phyloP scores from a whole-genome alignment of 73 alveolate species.

The Halteria grandinella region DNA sequence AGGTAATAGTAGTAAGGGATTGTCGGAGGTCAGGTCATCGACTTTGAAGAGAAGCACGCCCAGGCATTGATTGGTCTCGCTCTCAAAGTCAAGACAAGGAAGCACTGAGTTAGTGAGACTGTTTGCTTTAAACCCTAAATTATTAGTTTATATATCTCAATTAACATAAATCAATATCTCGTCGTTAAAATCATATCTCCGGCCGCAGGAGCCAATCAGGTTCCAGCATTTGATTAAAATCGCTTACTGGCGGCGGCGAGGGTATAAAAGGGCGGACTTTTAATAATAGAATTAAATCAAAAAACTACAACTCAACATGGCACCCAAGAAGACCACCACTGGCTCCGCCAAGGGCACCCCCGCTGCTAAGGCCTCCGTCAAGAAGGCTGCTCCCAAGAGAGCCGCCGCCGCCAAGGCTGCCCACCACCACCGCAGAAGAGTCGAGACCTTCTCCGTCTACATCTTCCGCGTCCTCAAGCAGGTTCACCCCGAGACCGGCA shows the following conservation, averaged over 20 bases:
- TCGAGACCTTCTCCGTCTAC: constrained; percentile 65
- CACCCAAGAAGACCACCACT: constrained; percentile 40
- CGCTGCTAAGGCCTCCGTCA: constrained; percentile 15
- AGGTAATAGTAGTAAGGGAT: no score
- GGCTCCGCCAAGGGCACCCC: constrained; percentile 61
- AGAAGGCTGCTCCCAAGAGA: constrained; percentile 58
- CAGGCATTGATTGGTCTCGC: constrained; percentile 30
- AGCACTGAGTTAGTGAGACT: not conserved
- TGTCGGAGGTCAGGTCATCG: no score
- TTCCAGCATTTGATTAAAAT: not conserved
- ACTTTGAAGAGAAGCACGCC: constrained; percentile 14
- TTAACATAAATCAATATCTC: constrained; percentile 13
- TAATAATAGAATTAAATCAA: constrained; percentile 12
- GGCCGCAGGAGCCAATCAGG: constrained; percentile 2
- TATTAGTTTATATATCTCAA: not conserved
- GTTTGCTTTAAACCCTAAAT: not conserved
- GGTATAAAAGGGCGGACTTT: no score
- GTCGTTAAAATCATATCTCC: constrained; percentile 11
- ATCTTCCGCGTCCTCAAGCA: constrained; percentile 64
- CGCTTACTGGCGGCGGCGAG: not conserved
- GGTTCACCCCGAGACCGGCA: constrained; percentile 76
- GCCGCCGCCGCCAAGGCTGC: constrained; percentile 25
- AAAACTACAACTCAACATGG: constrained; percentile 8
- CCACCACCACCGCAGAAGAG: constrained; percentile 58
- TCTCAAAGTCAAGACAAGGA: constrained; percentile 47